Percentiles rank a stretch among this genome's conserved stretches.
These are phyloP conservation scores for Cladosporium sp. DNA, from an alignment of 2,329 filamentous ascomycete genomes.

Conservation along the genomic window DNA sequence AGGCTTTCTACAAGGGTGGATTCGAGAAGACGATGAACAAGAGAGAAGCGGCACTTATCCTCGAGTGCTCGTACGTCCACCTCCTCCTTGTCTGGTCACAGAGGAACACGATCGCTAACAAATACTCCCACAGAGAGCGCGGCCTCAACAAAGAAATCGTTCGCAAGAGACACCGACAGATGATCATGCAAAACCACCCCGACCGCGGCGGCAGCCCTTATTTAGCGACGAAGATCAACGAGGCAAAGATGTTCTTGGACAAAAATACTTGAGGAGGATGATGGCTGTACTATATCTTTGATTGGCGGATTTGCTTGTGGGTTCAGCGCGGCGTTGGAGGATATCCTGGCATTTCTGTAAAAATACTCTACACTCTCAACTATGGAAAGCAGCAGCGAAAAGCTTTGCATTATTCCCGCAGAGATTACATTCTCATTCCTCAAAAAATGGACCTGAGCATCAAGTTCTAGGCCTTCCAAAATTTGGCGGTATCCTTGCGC, in stretches of 20 bases:
- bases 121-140: conserved; percentile 62
- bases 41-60: conserved; percentile 83
- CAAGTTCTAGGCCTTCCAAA: no score
- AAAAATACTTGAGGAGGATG: conserved; percentile 45
- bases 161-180: conserved; percentile 87
- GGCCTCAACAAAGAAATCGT: conserved; percentile 87
- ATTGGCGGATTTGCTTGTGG: conserved; percentile 2
- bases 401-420: background rate
- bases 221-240: conserved; percentile 95
- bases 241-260: conserved; percentile 94
- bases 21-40: conserved; percentile 94
- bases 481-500: no score
- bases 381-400: conserved; percentile 7
- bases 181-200: conserved; percentile 98
- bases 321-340: conserved; percentile 13
- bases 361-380: conserved; percentile 12
- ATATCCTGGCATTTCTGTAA: conserved; percentile 11
- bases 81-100: background rate
- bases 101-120: conserved; percentile 11
- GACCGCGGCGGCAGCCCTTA: conserved; percentile 97
- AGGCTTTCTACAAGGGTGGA: conserved; percentile 97
- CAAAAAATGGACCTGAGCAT: no score
- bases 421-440: no score
- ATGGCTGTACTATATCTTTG: background rate
- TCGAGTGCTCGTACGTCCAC: conserved; percentile 73